Evolutionary conservation across 1,284 basidiomycete genomes (phyloP), one percentile per base, ranked within the genome.

Genomic region (Grifola frondosa): DNA sequence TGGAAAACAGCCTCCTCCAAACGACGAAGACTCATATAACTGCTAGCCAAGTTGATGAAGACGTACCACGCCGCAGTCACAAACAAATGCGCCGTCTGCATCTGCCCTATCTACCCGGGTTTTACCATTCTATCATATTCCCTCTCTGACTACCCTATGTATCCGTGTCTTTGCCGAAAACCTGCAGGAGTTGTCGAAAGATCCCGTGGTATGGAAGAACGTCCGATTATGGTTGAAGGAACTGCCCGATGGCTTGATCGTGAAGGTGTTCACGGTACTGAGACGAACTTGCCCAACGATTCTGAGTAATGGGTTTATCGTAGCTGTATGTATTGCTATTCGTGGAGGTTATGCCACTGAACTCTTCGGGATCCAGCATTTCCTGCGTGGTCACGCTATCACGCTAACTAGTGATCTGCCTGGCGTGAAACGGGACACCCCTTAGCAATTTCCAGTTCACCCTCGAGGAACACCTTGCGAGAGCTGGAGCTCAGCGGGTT

Each of bases 301-400:
- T 38, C 64, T 85, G 24, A 69, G 62, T 12, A 71, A 79, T 50
- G 74, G 71, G 12, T 64, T 84, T 13, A 79, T 86, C 24, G 66
- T 70, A 28, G 67, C 78, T 49, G 82, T 83, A 55, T 45, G 73
- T 50, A 24, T 23, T 15, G 8, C 0, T 15, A n/a, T 21, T 15
- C 39, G 29, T 38, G 16, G 17, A 16, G 31, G 12, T 12, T n/a
- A n/a, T 40, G 5, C 37, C 23, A 19, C 15, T 44, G 32, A 37
- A 19, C 11, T 13, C 40, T 17, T 26, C 16, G 24, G 40, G 30
- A 19, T 7, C 17, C 50, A 85, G 81, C 72, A 78, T 56, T 80
- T 87, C 52, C 51, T 85, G 26, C 73, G 78, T n/a, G 81, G 83
- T 0, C 54, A 62, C 12, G 65, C 71, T 2, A 60, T 85, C 26